A percentile compares a stretch with the other conserved stretches of the same genome.
Conservation (phyloP, 163 green algal genomes). For the Scenedesmus sp. region DNA sequence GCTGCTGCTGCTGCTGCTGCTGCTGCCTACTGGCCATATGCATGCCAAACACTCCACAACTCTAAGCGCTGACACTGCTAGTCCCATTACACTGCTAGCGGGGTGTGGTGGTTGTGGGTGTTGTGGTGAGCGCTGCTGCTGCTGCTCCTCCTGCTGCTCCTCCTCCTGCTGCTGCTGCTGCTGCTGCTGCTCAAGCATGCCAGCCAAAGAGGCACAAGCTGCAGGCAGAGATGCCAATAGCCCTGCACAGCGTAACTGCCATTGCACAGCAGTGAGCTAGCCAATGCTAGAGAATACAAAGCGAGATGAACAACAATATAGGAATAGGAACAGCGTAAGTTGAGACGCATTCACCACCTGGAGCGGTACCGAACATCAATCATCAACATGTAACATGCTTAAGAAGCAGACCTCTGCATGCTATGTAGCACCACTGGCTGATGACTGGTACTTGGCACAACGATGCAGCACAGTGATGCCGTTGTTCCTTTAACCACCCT, state of each 20-base stretch:
- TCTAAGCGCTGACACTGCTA: background rate
- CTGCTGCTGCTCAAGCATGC: conserved; percentile 5
- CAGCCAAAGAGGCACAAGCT: background rate
- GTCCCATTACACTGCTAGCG: background rate
- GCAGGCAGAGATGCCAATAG: background rate
- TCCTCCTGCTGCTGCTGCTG: conserved; percentile 2
- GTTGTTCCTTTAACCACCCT: too few relatives aligned
- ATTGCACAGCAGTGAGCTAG: background rate
- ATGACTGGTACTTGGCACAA: too few relatives aligned
- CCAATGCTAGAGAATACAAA: background rate
- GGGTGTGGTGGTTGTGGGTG: background rate
- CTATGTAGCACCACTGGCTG: too few relatives aligned
- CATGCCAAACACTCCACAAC: background rate
- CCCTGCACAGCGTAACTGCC: background rate
- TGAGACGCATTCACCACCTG: too few relatives aligned
- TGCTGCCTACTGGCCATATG: background rate
- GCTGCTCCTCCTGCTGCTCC: background rate
- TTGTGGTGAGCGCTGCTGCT: background rate
- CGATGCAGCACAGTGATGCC: too few relatives aligned
- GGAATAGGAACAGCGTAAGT: too few relatives aligned
- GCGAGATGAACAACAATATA: too few relatives aligned
- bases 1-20: too few relatives aligned
- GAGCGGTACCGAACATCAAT: too few relatives aligned
- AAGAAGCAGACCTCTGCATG: too few relatives aligned
- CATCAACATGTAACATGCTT: too few relatives aligned